A percentile compares a stretch with the other conserved stretches of the same genome.
Evolutionary conservation across 495 filamentous ascomycete genomes (phyloP).

Genomic region (Extremus antarcticus): DNA sequence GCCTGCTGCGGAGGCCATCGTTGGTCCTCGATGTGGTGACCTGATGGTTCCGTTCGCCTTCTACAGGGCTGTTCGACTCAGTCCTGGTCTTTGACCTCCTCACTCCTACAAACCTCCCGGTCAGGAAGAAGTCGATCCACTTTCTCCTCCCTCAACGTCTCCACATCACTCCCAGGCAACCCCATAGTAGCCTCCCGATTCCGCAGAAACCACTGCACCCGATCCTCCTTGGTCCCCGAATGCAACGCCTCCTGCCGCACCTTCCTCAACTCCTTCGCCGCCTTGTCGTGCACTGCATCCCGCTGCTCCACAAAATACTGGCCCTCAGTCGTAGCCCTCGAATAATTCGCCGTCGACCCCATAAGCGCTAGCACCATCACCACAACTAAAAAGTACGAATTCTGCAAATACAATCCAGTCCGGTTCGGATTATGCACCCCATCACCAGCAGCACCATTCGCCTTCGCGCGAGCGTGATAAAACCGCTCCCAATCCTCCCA

Average conservation of each 20-base stretch:
- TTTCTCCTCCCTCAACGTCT: constrained; percentile 23
- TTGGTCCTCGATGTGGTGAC: no score
- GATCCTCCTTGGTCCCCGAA: constrained; percentile 41
- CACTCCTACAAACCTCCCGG: constrained; percentile 23
- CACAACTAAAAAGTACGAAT: constrained; percentile 60
- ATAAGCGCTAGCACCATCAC: constrained; percentile 54
- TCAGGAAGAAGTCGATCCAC: constrained; percentile 23
- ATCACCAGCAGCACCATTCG: background rate
- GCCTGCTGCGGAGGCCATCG: no score
- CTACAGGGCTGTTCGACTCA: background rate
- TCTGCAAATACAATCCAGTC: constrained; percentile 57
- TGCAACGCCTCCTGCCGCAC: constrained; percentile 42
- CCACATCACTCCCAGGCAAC: constrained; percentile 8
- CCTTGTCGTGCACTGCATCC: constrained; percentile 50
- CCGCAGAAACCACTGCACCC: constrained; percentile 62
- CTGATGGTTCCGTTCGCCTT: no score
- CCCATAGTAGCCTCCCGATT: constrained; percentile 44
- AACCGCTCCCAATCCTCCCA: constrained; percentile 99
- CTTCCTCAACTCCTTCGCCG: constrained; percentile 48
- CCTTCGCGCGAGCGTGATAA: constrained; percentile 34
- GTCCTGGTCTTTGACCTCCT: constrained; percentile 4
- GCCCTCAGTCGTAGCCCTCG: constrained; percentile 49
- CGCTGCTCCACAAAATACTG: constrained; percentile 48
- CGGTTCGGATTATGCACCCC: constrained; percentile 30
- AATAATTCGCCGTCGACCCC: constrained; percentile 57